Conservation (phyloP, 768 basidiomycete species). For the Termitomyces sp. region DNA sequence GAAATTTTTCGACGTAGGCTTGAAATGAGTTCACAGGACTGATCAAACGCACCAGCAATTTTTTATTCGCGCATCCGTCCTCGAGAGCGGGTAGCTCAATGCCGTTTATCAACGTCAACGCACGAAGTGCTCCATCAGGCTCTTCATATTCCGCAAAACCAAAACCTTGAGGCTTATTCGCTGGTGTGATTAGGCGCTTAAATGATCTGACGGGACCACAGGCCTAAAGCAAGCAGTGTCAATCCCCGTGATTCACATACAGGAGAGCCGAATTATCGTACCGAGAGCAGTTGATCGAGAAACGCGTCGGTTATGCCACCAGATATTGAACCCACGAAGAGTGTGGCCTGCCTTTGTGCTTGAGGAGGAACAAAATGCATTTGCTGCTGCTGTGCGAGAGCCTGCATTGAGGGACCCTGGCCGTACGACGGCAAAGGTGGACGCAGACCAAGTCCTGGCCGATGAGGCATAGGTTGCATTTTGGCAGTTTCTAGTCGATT, state of each 20-base stretch:
- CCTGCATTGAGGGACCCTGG: constrained; percentile 89
- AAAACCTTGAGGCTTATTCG: constrained; percentile 93
- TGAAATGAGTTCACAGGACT: constrained; percentile 40
- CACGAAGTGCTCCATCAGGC: constrained; percentile 85
- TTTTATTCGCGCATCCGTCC: constrained; percentile 54
- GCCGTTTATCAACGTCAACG: constrained; percentile 46
- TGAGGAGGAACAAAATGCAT: constrained; percentile 69
- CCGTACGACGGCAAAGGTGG: constrained; percentile 85
- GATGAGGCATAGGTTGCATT: constrained; percentile 72
- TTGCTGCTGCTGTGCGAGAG: constrained; percentile 85
- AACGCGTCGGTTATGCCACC: constrained; percentile 86
- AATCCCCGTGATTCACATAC: constrained; percentile 2
- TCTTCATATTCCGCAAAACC: constrained; percentile 97
- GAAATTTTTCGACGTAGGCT: constrained; percentile 36
- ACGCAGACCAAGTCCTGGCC: constrained; percentile 86
- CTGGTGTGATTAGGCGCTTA: constrained; percentile 89
- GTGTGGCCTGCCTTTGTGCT: constrained; percentile 64
- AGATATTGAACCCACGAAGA: constrained; percentile 95
- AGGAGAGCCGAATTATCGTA: constrained; percentile 35
- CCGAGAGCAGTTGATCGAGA: constrained; percentile 73
- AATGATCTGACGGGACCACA: constrained; percentile 89
- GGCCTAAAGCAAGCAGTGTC: constrained; percentile 47
- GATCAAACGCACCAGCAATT: constrained; percentile 57
- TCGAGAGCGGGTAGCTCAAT: constrained; percentile 53
- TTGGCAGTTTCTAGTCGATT: constrained; percentile 16